Conservation (phyloP, 2,329 filamentous ascomycete genomes). For the Fusarium armeniacum region DNA sequence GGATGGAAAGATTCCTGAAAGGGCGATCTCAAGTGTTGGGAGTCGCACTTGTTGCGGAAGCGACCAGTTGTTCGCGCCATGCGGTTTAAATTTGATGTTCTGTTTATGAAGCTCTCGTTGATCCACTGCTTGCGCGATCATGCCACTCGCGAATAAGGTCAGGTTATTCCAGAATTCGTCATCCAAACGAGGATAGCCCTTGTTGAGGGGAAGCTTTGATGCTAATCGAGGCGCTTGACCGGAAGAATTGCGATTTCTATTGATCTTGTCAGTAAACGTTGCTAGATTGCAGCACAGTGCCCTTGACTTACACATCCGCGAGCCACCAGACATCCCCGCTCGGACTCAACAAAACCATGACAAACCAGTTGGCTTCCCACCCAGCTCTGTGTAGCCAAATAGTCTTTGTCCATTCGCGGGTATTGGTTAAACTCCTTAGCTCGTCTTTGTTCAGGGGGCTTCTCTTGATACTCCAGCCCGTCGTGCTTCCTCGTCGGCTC, state of each 20-base stretch:
- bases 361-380: conserved; percentile 81
- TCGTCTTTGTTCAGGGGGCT: conserved; percentile 66
- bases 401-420: conserved; percentile 72
- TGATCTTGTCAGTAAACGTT: conserved; percentile 34
- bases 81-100: conserved; percentile 58
- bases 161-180: conserved; percentile 67
- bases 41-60: conserved; percentile 61
- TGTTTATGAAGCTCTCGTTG: conserved; percentile 62
- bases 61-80: conserved; percentile 55
- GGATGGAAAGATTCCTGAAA: conserved; percentile 61
- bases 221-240: conserved; percentile 52
- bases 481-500: conserved; percentile 69
- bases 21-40: conserved; percentile 63
- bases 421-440: conserved; percentile 72
- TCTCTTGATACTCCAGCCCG: conserved; percentile 73
- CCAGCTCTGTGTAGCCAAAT: conserved; percentile 78
- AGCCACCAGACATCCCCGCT: conserved; percentile 86
- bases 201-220: conserved; percentile 60
- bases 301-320: conserved; percentile 68
- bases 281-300: not conserved
- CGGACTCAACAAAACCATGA: conserved; percentile 78
- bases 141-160: conserved; percentile 63
- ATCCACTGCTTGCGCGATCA: conserved; percentile 66
- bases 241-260: conserved; percentile 49
- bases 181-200: conserved; percentile 61